Evolutionary conservation across 768 basidiomycete genomes (phyloP), one percentile per base, ranked within the genome.

Genomic region (Strobilomyces echinocephalus): DNA sequence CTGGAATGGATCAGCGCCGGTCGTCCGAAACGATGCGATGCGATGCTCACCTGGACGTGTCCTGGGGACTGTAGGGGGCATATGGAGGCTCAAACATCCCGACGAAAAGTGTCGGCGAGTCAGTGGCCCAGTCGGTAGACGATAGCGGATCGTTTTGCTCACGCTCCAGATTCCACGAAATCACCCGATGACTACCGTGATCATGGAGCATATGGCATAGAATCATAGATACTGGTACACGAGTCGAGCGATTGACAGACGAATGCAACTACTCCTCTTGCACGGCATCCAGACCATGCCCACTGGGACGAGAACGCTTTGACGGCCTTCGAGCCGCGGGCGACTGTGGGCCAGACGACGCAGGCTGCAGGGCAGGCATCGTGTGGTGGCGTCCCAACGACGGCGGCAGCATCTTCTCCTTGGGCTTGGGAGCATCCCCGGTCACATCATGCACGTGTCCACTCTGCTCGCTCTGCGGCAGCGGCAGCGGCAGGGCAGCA

Each of bases 11-110:
- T 24, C 24, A 24, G 24, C 24, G 24, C 24, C 4, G 24, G 38
- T 11, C 10, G 44, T 1, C 16, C 5, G 26, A 18, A 44, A 18
- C 34, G 34, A 35, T 12, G 12, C 33, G 33, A 33, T 35, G 11
- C 38, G 14, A 38, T 10, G 61, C 77, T 60, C 63, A 87, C 88
- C 86, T 75, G 26, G 72, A 60, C 66, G 71, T 82, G 66, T 91
- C 89, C 2, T 76, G 80, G 8, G 88, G 88, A 69, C 91, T 87
- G 61, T 85, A 88, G 0, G 89, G 85, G 3, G 80, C 77, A 62
- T 79, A 81, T 4, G 86, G 80, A 28, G 85, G 67, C 36, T 73
- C 64, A 63, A 82, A 84, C 62, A 73, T 66, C 24, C 8, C 1
- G 18, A 40, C 42, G 26, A 34, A 49, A 33, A 16, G 4, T 8